Evolutionary conservation across 1,284 basidiomycete species (phyloP).

Genomic region (Tilletia caries): DNA sequence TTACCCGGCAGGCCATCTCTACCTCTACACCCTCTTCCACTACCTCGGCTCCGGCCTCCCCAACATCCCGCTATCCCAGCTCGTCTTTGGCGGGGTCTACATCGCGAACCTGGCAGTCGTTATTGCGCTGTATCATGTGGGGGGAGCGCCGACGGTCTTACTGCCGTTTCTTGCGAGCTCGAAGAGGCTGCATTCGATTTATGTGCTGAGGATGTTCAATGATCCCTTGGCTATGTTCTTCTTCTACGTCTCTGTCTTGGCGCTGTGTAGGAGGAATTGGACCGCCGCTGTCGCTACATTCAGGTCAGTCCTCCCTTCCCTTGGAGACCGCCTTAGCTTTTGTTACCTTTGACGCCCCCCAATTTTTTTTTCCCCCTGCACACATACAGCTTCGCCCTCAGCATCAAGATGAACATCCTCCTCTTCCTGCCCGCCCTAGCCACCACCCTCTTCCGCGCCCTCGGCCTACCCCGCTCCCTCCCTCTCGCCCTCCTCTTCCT

Average conservation of each 20-base stretch:
- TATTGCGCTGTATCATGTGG: conserved; percentile 34
- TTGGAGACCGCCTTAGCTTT: background rate
- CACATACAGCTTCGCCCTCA: conserved; percentile 74
- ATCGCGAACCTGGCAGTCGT: conserved; percentile 32
- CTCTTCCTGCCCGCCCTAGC: conserved; percentile 80
- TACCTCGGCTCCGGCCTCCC: conserved; percentile 63
- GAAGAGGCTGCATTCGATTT: conserved; percentile 92
- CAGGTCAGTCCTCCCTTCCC: conserved; percentile 67
- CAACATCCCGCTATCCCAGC: conserved; percentile 34
- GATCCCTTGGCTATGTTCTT: conserved; percentile 79
- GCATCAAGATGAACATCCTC: conserved; percentile 92
- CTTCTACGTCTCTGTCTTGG: conserved; percentile 56
- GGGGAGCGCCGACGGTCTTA: conserved; percentile 49
- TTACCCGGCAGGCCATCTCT: conserved; percentile 93
- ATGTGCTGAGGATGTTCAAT: conserved; percentile 86
- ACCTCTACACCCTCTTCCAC: conserved; percentile 72
- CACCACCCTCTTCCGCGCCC: conserved; percentile 62
- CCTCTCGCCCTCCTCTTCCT: conserved; percentile 15
- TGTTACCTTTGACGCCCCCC: no score
- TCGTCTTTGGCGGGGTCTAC: conserved; percentile 58
- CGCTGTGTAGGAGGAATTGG: conserved; percentile 63
- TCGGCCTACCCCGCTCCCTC: conserved; percentile 57
- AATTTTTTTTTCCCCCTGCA: background rate
- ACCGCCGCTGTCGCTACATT: conserved; percentile 67
- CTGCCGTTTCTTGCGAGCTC: conserved; percentile 75